Conservation (phyloP, 192 early-diverging fungal genomes). For the Phlyctochytrium planicorne region DNA sequence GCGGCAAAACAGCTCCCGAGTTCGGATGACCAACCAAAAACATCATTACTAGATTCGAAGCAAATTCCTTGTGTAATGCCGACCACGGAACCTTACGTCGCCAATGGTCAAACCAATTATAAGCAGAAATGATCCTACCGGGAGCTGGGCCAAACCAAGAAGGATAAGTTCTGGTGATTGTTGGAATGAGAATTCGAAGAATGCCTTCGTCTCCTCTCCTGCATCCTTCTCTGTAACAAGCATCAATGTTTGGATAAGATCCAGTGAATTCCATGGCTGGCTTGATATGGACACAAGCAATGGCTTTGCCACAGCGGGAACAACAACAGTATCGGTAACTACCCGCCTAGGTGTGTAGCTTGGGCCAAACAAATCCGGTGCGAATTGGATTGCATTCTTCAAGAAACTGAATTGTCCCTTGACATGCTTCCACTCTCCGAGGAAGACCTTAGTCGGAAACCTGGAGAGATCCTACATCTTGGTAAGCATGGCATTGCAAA, state of each 20-base stretch:
- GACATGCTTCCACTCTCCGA: slow-evolving; percentile 71
- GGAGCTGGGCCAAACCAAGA: slow-evolving; percentile 67
- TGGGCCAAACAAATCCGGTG: slow-evolving; percentile 58
- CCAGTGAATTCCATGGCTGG: slow-evolving; percentile 66
- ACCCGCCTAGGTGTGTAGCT: slow-evolving; percentile 12
- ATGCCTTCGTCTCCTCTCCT: slow-evolving; percentile 60
- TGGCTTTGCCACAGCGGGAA: slow-evolving; percentile 13
- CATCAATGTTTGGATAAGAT: slow-evolving; percentile 68
- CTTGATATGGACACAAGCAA: slow-evolving; percentile 44
- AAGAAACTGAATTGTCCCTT: slow-evolving; percentile 71
- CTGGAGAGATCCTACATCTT: slow-evolving; percentile 51
- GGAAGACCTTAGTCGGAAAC: slow-evolving; percentile 70
- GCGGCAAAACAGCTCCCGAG: slow-evolving; percentile 65
- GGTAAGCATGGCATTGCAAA: background rate
- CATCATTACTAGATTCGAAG: slow-evolving; percentile 56
- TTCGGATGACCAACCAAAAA: slow-evolving; percentile 67
- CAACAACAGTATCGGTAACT: slow-evolving; percentile 6
- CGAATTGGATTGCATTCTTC: slow-evolving; percentile 55
- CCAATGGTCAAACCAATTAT: background rate
- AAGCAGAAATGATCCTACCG: slow-evolving; percentile 32
- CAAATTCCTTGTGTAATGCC: slow-evolving; percentile 54
- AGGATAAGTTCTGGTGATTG: slow-evolving; percentile 72
- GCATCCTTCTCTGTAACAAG: slow-evolving; percentile 51
- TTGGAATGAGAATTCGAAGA: slow-evolving; percentile 62
- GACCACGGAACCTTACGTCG: slow-evolving; percentile 41